Evolutionary conservation across 202 grass and related monocot species (phyloP).

Genomic region (Panicum virgatum): DNA sequence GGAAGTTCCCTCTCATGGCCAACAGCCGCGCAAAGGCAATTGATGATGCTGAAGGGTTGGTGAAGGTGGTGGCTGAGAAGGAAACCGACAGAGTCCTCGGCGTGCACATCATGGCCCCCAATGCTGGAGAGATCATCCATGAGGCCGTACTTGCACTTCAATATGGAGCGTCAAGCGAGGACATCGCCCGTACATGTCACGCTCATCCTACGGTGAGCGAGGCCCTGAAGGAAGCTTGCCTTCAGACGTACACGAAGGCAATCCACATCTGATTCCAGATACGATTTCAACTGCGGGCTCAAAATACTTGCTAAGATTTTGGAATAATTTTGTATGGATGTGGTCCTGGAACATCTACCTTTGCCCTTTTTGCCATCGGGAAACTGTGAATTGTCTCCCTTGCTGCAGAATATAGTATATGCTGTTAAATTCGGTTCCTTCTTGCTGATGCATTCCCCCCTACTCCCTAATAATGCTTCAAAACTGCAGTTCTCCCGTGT

Average conservation of each 20-base stretch:
- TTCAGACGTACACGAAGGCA: constrained; percentile 72
- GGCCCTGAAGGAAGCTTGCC: constrained; percentile 86
- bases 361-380: neutral
- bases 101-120: constrained; percentile 86
- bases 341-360: constrained; percentile 41
- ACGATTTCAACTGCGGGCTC: neutral
- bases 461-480: constrained; percentile 31
- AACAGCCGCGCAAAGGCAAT: constrained; percentile 89
- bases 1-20: constrained; percentile 82
- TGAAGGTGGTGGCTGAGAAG: constrained; percentile 85
- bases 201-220: constrained; percentile 89
- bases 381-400: constrained; percentile 39
- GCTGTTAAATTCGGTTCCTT: neutral
- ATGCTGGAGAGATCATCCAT: constrained; percentile 81
- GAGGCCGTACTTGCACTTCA: constrained; percentile 85
- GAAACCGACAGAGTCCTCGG: constrained; percentile 82
- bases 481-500: neutral
- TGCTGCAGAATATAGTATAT: constrained; percentile 30
- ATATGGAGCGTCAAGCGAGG: constrained; percentile 83
- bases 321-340: constrained; percentile 61
- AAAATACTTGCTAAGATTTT: constrained; percentile 41
- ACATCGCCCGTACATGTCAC: constrained; percentile 82
- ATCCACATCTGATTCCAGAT: constrained; percentile 72
- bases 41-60: constrained; percentile 79
- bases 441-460: neutral